phyloP scores from a whole-genome alignment of 23 red algal genomes.

The Gracilaria domingensis region DNA sequence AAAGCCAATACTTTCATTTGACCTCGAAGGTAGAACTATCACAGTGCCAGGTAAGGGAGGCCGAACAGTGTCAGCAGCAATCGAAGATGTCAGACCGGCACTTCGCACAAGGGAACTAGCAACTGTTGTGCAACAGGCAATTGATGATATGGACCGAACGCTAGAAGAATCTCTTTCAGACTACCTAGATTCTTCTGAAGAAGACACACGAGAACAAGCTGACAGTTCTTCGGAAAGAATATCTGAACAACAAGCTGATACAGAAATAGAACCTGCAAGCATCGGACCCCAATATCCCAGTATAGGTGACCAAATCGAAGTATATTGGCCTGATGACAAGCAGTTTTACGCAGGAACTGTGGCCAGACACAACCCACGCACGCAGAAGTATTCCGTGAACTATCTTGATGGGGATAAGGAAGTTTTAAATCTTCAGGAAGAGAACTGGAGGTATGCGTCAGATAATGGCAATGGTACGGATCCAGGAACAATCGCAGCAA shows the following conservation, averaged over 20 bases:
- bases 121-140: slow-evolving; percentile 33
- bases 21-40: background rate
- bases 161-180: no score
- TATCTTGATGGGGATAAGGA: slow-evolving; percentile 17
- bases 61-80: background rate
- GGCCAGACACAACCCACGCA: background rate
- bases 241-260: no score
- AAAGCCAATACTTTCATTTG: slow-evolving; percentile 19
- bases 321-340: slow-evolving; percentile 28
- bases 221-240: no score
- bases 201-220: no score
- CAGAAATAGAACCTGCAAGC: background rate
- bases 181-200: no score
- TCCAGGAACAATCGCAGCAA: no score
- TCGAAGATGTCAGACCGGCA: slow-evolving; percentile 39
- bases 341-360: background rate
- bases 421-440: background rate
- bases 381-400: background rate
- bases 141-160: slow-evolving; percentile 16
- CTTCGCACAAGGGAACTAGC: slow-evolving; percentile 1
- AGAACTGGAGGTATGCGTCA: background rate
- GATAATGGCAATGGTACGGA: no score
- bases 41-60: background rate
- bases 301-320: background rate
- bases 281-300: background rate